These are phyloP conservation scores for Xylaria scruposa DNA, from an alignment of 495 filamentous ascomycete genomes.

Conservation along the genomic window DNA sequence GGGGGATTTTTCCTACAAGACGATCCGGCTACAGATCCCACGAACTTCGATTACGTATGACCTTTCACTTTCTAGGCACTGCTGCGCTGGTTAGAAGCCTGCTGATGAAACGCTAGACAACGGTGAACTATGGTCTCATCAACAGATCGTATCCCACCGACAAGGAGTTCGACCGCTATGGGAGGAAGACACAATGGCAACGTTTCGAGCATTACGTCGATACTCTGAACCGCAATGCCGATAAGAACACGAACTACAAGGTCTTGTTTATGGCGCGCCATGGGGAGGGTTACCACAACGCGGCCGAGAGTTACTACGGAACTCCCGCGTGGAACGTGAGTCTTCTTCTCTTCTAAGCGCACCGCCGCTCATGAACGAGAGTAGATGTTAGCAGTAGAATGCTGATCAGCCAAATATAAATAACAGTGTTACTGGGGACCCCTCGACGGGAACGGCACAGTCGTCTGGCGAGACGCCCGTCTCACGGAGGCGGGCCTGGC, in stretches of 20 bases:
- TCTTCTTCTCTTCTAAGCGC: conserved; percentile 2
- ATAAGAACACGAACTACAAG: conserved; percentile 64
- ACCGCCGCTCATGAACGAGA: no score
- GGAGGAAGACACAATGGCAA: conserved; percentile 67
- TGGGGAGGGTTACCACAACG: conserved; percentile 74
- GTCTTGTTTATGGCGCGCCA: conserved; percentile 72
- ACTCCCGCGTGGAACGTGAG: conserved; percentile 71
- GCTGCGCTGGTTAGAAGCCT: background rate
- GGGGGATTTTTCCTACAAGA: conserved; percentile 77
- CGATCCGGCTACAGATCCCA: conserved; percentile 64
- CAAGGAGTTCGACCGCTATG: conserved; percentile 40
- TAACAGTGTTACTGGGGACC: conserved; percentile 74
- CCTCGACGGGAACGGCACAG: conserved; percentile 69
- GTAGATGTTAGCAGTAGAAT: background rate
- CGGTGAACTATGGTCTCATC: conserved; percentile 71
- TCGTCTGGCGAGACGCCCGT: conserved; percentile 71
- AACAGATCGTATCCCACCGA: conserved; percentile 63
- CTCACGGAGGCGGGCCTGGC: conserved; percentile 64
- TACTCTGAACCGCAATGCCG: conserved; percentile 58
- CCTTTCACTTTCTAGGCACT: background rate
- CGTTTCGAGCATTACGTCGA: conserved; percentile 65
- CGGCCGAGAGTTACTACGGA: conserved; percentile 69
- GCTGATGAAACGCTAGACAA: conserved; percentile 49
- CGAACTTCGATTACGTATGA: conserved; percentile 71
- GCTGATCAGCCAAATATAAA: background rate